Conservation (phyloP, 2,329 filamentous ascomycete species). For the Diaporthe velutina region DNA sequence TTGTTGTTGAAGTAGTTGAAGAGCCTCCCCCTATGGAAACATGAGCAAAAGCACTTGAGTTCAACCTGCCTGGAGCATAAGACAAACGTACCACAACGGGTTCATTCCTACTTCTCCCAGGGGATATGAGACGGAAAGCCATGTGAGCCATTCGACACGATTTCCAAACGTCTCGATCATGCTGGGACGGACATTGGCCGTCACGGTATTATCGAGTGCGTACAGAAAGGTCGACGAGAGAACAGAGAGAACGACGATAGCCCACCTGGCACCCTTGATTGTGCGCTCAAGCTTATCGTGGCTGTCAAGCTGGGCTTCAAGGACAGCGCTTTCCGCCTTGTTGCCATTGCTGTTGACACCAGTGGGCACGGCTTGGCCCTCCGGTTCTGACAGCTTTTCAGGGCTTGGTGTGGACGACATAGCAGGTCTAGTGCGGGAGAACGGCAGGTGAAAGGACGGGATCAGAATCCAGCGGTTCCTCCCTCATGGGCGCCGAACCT, state of each 20-base stretch:
- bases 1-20: conserved; percentile 6
- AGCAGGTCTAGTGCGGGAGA: background rate
- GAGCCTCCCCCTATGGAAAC: background rate
- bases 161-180: conserved; percentile 4
- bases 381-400: background rate
- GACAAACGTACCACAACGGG: conserved; percentile 7
- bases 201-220: background rate
- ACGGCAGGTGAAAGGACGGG: background rate
- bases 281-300: background rate
- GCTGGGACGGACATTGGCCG: background rate
- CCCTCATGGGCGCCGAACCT: background rate
- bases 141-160: background rate
- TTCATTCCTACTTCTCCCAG: conserved; percentile 10
- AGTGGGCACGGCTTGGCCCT: background rate
- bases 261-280: background rate
- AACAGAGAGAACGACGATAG: background rate
- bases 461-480: background rate
- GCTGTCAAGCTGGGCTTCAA: background rate
- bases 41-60: background rate
- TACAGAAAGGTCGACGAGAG: background rate
- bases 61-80: background rate
- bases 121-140: background rate
- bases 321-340: background rate
- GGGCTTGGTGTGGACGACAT: background rate
- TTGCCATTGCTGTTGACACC: background rate